Evolutionary conservation across 2,329 filamentous ascomycete genomes (phyloP), one percentile per base, ranked within the genome.

Genomic region (Chaetomiaceae sp.): DNA sequence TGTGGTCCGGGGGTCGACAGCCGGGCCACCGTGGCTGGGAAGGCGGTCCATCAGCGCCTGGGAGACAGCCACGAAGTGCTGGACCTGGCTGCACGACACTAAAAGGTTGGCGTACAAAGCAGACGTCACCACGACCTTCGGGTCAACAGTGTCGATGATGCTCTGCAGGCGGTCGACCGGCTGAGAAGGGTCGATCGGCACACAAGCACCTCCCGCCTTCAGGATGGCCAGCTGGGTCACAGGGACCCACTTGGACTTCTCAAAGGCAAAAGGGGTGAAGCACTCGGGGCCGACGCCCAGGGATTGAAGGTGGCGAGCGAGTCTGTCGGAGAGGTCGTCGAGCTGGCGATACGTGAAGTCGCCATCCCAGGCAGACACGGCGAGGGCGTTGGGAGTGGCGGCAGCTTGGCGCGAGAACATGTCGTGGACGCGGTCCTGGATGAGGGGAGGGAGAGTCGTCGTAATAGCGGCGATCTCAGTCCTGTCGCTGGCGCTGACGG

Each of bases 401-500:
- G 25, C 19, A 4, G 44, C 29, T 9, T 29, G 22, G 8, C 43
- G 50, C 7, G 36, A n/a, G 15, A 52, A 31, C 22, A 49, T 39
- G n/a, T 52, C 48, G 22, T 56, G 49, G 19, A 53, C 42, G 23
- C 42, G 39, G 6, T 48, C 47, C 22, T 22, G 33, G 29, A 53
- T 17, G 5, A 44, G 25, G 1, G 29, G 20, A 3, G 45, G 45
- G 2, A 43, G 33, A 5, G 19, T 17, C 14, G 27, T 29, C 14
- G 38, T 53, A 8, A 33, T 42, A 0, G 27, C 65, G 67, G 1
- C 69, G 65, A 4, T 74, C 4, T 77, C 64, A 2, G 59, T 64
- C n/a, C 67, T 44, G n/a, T 60, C 49, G 11, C 63, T 59, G 47
- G 67, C 64, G 73, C 74, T 77, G 51, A 79, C 63, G 58, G 73